Percentiles rank a stretch among this genome's conserved stretches.
Conservation (phyloP, 768 basidiomycete genomes). For the Xerocomellus intermedius region DNA sequence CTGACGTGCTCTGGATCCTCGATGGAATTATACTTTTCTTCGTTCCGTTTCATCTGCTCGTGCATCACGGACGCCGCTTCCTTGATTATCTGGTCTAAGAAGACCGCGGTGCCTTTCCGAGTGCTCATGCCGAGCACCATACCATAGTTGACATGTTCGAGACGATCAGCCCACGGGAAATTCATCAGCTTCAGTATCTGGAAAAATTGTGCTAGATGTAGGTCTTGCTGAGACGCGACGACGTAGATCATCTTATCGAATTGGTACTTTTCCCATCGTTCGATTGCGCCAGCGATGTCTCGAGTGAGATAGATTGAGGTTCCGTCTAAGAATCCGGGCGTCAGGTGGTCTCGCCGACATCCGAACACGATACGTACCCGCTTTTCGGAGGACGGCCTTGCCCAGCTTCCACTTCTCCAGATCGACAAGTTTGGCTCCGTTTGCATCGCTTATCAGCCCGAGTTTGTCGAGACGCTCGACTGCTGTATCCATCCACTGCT, state of each 20-base stretch:
- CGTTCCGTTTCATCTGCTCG: slow-evolving; percentile 93
- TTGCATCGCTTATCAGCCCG: slow-evolving; percentile 70
- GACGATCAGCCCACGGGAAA: slow-evolving; percentile 77
- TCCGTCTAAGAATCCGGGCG: slow-evolving; percentile 55
- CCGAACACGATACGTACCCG: slow-evolving; percentile 43
- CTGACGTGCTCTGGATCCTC: slow-evolving; percentile 82
- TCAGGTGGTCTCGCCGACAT: background rate
- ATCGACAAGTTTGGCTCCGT: slow-evolving; percentile 86
- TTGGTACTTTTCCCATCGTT: slow-evolving; percentile 89
- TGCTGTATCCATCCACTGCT: slow-evolving; percentile 70
- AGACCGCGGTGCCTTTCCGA: slow-evolving; percentile 90
- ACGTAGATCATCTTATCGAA: slow-evolving; percentile 95
- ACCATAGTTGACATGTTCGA: slow-evolving; percentile 90
- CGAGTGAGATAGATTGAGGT: slow-evolving; percentile 94
- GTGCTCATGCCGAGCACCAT: slow-evolving; percentile 95
- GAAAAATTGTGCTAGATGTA: slow-evolving; percentile 90
- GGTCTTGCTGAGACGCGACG: slow-evolving; percentile 81
- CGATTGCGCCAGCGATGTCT: slow-evolving; percentile 91
- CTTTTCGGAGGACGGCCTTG: slow-evolving; percentile 88
- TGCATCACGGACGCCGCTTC: slow-evolving; percentile 91
- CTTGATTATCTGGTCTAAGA: slow-evolving; percentile 88
- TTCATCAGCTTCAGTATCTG: slow-evolving; percentile 89
- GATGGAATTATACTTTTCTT: slow-evolving; percentile 86
- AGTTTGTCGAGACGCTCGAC: slow-evolving; percentile 66
- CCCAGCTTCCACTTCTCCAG: slow-evolving; percentile 88